Evolutionary conservation across 345 rosid species (phyloP).

Genomic region (Excoecaria cochinchinensis): DNA sequence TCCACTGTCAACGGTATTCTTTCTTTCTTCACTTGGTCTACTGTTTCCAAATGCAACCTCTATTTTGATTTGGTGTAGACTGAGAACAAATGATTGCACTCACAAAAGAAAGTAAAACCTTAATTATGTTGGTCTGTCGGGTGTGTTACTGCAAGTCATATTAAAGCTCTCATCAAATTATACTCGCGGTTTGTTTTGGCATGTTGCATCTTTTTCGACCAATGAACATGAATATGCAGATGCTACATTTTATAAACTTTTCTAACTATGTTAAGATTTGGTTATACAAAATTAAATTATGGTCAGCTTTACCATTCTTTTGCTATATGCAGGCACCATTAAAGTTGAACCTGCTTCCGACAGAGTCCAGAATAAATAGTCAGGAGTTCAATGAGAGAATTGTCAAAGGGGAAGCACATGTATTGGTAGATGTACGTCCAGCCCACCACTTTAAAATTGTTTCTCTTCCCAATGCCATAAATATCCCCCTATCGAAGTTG

Average conservation of each 20-base stretch:
- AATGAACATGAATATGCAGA: neutral
- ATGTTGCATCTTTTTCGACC: neutral
- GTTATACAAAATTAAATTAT: neutral
- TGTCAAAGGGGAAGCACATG: conserved; percentile 41
- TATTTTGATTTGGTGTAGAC: neutral
- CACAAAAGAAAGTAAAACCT: neutral
- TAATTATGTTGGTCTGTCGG: neutral
- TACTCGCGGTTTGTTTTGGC: neutral
- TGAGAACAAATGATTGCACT: neutral
- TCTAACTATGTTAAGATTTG: neutral
- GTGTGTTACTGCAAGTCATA: neutral
- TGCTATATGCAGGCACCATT: conserved; percentile 46
- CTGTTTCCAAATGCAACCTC: neutral
- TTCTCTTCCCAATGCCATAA: conserved; percentile 72
- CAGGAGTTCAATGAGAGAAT: conserved; percentile 54
- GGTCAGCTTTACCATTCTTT: neutral
- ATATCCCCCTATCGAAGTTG: conserved; percentile 62
- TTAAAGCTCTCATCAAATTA: neutral
- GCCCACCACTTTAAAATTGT: conserved; percentile 83
- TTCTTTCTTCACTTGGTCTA: conserved; percentile 1
- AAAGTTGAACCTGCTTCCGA: conserved; percentile 52
- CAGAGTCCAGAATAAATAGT: conserved; percentile 65
- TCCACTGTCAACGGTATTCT: conserved; percentile 54
- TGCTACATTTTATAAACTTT: neutral
- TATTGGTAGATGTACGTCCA: conserved; percentile 84